These are phyloP conservation scores for Claviceps purpurea DNA, from an alignment of 2,329 filamentous ascomycete genomes.

Conservation along the genomic window DNA sequence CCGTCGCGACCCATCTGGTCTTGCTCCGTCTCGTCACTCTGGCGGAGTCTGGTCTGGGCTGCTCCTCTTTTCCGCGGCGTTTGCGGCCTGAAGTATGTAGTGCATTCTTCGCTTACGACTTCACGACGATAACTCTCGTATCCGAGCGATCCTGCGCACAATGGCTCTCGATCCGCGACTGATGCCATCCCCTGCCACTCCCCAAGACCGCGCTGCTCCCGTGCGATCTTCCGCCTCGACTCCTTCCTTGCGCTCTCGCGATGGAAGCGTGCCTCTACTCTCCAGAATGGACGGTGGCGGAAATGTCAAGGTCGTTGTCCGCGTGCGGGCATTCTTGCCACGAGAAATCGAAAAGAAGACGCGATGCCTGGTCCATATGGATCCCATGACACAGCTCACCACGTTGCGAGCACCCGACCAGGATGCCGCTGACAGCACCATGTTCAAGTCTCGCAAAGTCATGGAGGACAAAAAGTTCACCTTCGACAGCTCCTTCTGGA, in stretches of 20 bases:
- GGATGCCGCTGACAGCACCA: slow-evolving; percentile 32
- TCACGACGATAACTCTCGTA: slow-evolving; percentile 24
- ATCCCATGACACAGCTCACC: slow-evolving; percentile 73
- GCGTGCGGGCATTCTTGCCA: slow-evolving; percentile 66
- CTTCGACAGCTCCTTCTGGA: slow-evolving; percentile 99
- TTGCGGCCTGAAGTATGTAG: slow-evolving; percentile 18
- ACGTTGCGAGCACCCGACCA: slow-evolving; percentile 55
- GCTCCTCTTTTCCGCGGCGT: background rate
- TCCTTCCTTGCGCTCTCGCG: slow-evolving; percentile 61
- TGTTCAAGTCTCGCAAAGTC: slow-evolving; percentile 56
- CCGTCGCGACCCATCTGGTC: background rate
- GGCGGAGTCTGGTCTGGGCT: background rate
- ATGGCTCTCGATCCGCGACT: slow-evolving; percentile 31
- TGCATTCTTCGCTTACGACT: slow-evolving; percentile 27
- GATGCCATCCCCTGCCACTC: slow-evolving; percentile 29
- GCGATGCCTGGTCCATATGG: slow-evolving; percentile 82
- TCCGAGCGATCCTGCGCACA: slow-evolving; percentile 25
- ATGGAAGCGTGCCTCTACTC: slow-evolving; percentile 47
- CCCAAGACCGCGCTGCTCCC: slow-evolving; percentile 15
- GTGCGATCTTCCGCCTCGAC: slow-evolving; percentile 61
- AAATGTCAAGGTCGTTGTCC: slow-evolving; percentile 72
- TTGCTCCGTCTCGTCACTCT: background rate
- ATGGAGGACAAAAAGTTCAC: slow-evolving; percentile 84
- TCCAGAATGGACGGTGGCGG: slow-evolving; percentile 49
- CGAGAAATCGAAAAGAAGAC: slow-evolving; percentile 71